Percentiles rank a stretch among this genome's conserved stretches.
These are phyloP conservation scores for Dryas alaskensis DNA, from an alignment of 306 rosid genomes.

Conservation along the genomic window DNA sequence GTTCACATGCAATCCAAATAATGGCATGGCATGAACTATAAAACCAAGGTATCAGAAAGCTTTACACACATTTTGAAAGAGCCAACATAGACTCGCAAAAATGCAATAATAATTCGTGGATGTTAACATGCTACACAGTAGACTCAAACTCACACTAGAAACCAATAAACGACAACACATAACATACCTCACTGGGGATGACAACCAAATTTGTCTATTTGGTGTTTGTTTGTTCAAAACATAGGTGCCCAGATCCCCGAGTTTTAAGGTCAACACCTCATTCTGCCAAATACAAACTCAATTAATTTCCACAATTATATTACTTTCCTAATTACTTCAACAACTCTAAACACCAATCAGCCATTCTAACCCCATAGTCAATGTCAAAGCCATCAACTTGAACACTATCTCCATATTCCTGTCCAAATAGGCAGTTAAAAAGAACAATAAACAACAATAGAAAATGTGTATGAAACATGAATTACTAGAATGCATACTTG, in stretches of 20 bases:
- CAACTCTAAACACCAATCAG: neutral
- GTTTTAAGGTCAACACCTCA: constrained; percentile 71
- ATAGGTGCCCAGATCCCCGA: constrained; percentile 69
- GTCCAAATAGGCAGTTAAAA: constrained; percentile 20
- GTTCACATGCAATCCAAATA: neutral
- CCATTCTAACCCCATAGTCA: constrained; percentile 79
- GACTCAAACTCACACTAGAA: neutral
- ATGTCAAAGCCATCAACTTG: constrained; percentile 82
- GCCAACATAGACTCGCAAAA: neutral
- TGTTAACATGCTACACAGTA: neutral
- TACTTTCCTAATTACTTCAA: neutral
- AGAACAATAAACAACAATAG: neutral
- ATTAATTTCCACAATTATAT: constrained; percentile 10
- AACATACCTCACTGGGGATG: constrained; percentile 76
- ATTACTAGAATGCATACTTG: neutral
- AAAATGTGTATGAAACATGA: neutral
- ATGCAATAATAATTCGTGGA: neutral
- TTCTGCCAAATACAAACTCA: constrained; percentile 35
- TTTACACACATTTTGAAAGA: neutral
- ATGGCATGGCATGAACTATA: neutral
- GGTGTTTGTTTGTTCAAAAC: constrained; percentile 91
- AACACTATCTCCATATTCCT: constrained; percentile 80
- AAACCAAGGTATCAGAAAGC: neutral
- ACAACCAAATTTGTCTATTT: constrained; percentile 84
- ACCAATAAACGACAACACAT: neutral